Base-by-base conservation (phyloP, 176 grass and related monocot genomes). In the Puya raimondii region DNA sequence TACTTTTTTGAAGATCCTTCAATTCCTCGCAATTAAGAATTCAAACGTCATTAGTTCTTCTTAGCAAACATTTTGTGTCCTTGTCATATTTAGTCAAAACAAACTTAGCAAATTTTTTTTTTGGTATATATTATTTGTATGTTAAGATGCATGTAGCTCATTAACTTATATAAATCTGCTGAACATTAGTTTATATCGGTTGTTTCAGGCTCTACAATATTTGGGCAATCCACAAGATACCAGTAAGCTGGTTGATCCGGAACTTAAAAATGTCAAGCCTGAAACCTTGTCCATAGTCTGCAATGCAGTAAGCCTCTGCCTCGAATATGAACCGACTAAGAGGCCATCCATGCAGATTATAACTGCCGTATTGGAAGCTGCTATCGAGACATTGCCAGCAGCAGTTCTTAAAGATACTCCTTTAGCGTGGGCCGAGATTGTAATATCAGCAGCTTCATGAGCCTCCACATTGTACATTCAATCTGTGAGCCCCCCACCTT, bases 331-430 rank as follows among this genome's bases (percentile, higher is more conserved):
- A 66, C 87, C 85, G 25, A 74, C 75, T 12, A 84, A 84, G 78
- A 90, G 95, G 76, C 85, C 95, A 3, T 93, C 95, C 11, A 99
- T 88, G 90, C 81, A 82, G 79, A 84, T 80, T 75, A 84, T 94
- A 80, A 57, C 80, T 16, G 85, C 87, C 65, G 86, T 99, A 69
- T 69, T 99, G 51, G 95, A 94, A 72, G 82, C 86, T 71, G 89
- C 86, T 63, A 73, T 99, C 17, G 87, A 94, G 75, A 74, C 75
- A 53, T 90, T 89, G 10, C 53, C 78, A 12, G 72, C 88, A 11
- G 85, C 83, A 18, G 22, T 88, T 47, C 71, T 91, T 51, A 68
- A 80, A 72, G 80, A 90, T 11, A 88, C 87, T 56, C 83, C 87
- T 47, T 48, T 93, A 75, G 90, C 90, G 1, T 99, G 94, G 95